Percentiles rank a stretch among this genome's conserved stretches.
phyloP scores from a whole-genome alignment of 306 rosid species.

The Casuarina glauca region DNA sequence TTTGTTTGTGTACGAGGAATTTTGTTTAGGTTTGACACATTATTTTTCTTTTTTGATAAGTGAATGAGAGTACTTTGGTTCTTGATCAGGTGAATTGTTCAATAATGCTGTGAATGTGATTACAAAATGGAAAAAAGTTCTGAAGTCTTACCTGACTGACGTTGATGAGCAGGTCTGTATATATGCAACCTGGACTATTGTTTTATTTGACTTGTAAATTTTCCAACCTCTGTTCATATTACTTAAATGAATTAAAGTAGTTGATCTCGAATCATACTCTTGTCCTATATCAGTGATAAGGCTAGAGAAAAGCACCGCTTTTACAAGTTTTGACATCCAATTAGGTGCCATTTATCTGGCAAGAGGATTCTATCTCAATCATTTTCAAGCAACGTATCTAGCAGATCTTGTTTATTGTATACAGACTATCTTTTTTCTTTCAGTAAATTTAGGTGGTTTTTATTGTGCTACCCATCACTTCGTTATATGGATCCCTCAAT shows the following conservation, averaged over 20 bases:
- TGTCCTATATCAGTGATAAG: conserved; percentile 1
- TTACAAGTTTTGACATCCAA: conserved; percentile 12
- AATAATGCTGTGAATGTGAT: conserved; percentile 50
- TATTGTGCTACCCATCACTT: neutral
- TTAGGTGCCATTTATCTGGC: neutral
- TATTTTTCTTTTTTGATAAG: neutral
- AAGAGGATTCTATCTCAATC: neutral
- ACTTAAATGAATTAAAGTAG: neutral
- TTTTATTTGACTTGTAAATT: conserved; percentile 4
- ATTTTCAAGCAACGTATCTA: neutral
- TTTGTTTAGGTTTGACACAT: neutral
- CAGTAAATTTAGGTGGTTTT: neutral
- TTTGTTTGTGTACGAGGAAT: neutral
- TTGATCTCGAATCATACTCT: conserved; percentile 15
- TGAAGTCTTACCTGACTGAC: conserved; percentile 70
- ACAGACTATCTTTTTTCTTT: neutral
- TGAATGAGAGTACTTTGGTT: conserved; percentile 9
- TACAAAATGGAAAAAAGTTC: conserved; percentile 67
- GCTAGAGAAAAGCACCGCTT: neutral
- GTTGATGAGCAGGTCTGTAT: conserved; percentile 85
- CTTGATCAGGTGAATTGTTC: conserved; percentile 55
- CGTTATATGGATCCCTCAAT: neutral
- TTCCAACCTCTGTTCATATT: neutral
- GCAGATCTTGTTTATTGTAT: neutral
- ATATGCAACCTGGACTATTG: conserved; percentile 3